Percentiles rank a stretch among this genome's conserved stretches.
phyloP scores from a whole-genome alignment of 176 grass and related monocot genomes.

The Thalia dealbata region DNA sequence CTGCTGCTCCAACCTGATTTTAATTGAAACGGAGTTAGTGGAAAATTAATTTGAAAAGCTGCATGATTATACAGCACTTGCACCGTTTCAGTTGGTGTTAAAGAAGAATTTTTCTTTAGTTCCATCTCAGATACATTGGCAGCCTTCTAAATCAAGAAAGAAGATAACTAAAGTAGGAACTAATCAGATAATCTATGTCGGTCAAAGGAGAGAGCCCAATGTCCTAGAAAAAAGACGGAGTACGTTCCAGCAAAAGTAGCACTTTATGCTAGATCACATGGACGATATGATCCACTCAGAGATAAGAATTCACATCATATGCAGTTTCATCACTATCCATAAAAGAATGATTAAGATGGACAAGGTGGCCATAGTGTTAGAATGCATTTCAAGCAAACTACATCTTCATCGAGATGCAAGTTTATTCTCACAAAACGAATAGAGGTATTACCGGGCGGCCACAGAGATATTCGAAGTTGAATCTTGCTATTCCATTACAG shows the following conservation, averaged over 20 bases:
- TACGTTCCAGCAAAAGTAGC: too few relatives aligned
- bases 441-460: slow-evolving; percentile 59
- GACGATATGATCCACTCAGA: neutral
- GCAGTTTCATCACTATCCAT: neutral
- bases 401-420: neutral
- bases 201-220: neutral
- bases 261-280: neutral
- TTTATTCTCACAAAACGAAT: slow-evolving; percentile 17
- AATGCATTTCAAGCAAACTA: neutral
- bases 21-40: slow-evolving; percentile 12
- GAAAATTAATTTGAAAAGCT: slow-evolving; percentile 2
- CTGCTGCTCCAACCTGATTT: slow-evolving; percentile 77
- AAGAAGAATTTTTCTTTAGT: neutral
- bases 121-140: neutral
- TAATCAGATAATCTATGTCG: neutral
- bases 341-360: neutral
- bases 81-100: neutral
- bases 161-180: neutral
- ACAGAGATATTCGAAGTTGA: slow-evolving; percentile 86
- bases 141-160: neutral
- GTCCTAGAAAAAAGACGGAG: neutral
- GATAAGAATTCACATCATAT: neutral
- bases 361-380: neutral
- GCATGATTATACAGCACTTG: neutral
- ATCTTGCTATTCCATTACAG: slow-evolving; percentile 74